Evolutionary conservation across 2,329 filamentous ascomycete species (phyloP).

Genomic region (Biscogniauxia marginata): DNA sequence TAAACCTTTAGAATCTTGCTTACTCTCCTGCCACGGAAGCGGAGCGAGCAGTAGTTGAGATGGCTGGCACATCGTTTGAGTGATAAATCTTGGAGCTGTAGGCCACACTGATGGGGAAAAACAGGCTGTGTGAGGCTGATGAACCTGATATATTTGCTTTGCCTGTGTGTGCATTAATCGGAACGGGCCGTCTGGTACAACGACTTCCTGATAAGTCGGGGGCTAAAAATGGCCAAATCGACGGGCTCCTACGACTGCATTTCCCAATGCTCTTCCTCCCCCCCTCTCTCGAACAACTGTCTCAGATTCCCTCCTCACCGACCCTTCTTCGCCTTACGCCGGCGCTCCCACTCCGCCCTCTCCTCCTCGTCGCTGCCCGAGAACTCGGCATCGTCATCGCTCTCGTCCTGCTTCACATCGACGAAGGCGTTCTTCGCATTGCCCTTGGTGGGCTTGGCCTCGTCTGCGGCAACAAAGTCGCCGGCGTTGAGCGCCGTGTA

Average conservation of each 20-base stretch:
- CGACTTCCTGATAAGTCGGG: not conserved
- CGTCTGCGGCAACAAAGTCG: slow-evolving; percentile 50
- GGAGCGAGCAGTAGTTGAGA: not conserved
- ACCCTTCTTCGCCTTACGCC: slow-evolving; percentile 35
- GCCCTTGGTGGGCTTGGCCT: slow-evolving; percentile 20
- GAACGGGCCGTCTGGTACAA: not conserved
- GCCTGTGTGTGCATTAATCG: no score
- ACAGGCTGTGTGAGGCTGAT: not conserved
- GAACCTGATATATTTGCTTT: not conserved
- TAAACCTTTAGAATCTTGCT: not conserved
- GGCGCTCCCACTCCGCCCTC: slow-evolving; percentile 59
- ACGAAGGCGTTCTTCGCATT: slow-evolving; percentile 18
- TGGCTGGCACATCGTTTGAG: not conserved
- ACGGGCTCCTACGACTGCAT: not conserved
- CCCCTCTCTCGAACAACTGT: not conserved
- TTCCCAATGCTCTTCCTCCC: not conserved
- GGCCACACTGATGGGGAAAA: not conserved
- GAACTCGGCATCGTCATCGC: slow-evolving; percentile 56
- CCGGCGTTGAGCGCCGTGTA: slow-evolving; percentile 59
- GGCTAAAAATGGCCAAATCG: not conserved
- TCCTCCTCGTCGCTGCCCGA: slow-evolving; percentile 65
- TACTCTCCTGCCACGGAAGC: not conserved
- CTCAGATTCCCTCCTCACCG: slow-evolving; percentile 14
- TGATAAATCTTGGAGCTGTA: not conserved
- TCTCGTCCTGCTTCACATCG: slow-evolving; percentile 26